These are phyloP conservation scores for Aspergillus caelatus DNA, from an alignment of 2,329 filamentous ascomycete species.

Conservation along the genomic window DNA sequence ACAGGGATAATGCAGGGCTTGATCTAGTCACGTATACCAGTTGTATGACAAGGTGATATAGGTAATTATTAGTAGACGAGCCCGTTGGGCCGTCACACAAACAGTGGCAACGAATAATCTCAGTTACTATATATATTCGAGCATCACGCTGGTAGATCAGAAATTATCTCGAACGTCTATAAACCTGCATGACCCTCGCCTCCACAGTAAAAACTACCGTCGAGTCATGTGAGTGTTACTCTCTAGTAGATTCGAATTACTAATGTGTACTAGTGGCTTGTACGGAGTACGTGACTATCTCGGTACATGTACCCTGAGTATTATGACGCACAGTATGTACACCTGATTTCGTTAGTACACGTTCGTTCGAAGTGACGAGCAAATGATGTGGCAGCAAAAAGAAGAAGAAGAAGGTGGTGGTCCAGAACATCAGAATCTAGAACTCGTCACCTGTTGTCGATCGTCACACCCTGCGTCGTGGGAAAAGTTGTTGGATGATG, in stretches of 20 bases:
- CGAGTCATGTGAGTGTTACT: background rate
- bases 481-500: background rate
- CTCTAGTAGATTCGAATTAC: background rate
- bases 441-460: background rate
- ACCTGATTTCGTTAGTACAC: background rate
- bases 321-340: background rate
- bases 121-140: background rate
- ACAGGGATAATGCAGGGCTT: background rate
- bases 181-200: background rate
- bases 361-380: background rate
- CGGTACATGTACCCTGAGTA: background rate
- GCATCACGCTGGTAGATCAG: background rate
- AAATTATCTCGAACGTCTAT: background rate
- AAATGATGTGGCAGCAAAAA: background rate
- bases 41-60: background rate
- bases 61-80: background rate
- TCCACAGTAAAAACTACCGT: background rate
- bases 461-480: background rate
- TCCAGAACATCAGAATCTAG: background rate
- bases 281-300: background rate
- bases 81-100: background rate
- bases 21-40: no score
- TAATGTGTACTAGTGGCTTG: background rate
- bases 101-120: background rate
- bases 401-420: background rate